Evolutionary conservation across 805 yeast genomes (phyloP).

Genomic region (Wickerhamomyces queroliae): DNA sequence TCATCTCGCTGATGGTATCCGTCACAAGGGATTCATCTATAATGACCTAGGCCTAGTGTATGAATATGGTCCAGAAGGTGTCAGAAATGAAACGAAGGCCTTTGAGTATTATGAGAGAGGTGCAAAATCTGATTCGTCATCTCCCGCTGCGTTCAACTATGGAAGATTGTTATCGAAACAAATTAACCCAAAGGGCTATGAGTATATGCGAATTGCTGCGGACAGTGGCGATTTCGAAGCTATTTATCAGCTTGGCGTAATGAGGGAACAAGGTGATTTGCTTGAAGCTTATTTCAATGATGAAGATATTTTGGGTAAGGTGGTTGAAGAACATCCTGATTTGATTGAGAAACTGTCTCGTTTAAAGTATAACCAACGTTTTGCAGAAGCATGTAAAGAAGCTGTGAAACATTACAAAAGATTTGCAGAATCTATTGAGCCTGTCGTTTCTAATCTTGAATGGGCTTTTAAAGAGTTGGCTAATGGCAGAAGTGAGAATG

Average conservation of each 20-base stretch:
- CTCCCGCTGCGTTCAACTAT: constrained; percentile 31
- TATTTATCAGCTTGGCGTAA: constrained; percentile 36
- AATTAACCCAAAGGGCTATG: constrained; percentile 24
- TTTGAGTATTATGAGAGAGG: constrained; percentile 20
- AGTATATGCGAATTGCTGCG: constrained; percentile 37
- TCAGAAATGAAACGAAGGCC: constrained; percentile 30
- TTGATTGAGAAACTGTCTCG: too few species aligned
- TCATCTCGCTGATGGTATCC: constrained; percentile 19
- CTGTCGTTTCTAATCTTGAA: constrained; percentile 51
- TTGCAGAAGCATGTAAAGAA: constrained; percentile 33
- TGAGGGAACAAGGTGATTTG: constrained; percentile 4
- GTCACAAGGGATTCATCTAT: constrained; percentile 15
- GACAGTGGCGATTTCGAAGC: constrained; percentile 40
- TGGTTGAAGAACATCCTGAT: too few species aligned
- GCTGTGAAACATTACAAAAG: constrained; percentile 36
- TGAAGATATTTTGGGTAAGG: too few species aligned
- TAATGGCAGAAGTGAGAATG: constrained; percentile 49
- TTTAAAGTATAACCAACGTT: too few species aligned
- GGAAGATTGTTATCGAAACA: constrained; percentile 31
- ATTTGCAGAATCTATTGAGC: constrained; percentile 56
- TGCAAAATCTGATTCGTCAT: constrained; percentile 3
- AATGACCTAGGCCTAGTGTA: constrained; percentile 44
- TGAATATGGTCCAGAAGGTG: constrained; percentile 58
- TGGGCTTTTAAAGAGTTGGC: constrained; percentile 60
- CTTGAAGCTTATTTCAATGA: too few species aligned